These are phyloP conservation scores for Ampelocalamus luodianensis DNA, from an alignment of 176 grass and related monocot species.

Conservation along the genomic window DNA sequence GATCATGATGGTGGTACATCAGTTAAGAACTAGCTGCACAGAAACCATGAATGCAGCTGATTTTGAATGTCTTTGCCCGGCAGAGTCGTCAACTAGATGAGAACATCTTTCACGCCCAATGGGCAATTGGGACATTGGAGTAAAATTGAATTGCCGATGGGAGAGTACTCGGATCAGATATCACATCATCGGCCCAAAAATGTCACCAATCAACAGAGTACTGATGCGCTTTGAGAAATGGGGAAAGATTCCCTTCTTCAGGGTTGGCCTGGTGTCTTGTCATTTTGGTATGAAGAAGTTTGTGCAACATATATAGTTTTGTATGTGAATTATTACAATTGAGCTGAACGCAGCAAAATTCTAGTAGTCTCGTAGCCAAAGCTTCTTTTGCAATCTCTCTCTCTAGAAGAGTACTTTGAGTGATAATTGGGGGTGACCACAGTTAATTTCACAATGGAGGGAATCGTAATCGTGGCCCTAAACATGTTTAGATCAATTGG, in stretches of 20 bases:
- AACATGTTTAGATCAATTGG: neutral
- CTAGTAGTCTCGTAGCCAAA: neutral
- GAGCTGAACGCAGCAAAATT: neutral
- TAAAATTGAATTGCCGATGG: slow-evolving; percentile 8
- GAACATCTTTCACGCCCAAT: neutral
- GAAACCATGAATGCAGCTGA: neutral
- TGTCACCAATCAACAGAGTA: neutral
- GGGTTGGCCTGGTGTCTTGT: slow-evolving; percentile 27
- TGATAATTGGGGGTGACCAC: neutral
- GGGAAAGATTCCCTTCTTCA: slow-evolving; percentile 39
- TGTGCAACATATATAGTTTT: neutral
- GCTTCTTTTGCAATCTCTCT: slow-evolving; percentile 5
- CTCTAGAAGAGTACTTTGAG: neutral
- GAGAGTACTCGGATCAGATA: slow-evolving; percentile 7
- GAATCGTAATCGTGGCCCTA: neutral
- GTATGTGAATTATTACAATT: slow-evolving; percentile 3
- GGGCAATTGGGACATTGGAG: neutral
- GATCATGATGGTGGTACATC: neutral
- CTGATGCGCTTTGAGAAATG: slow-evolving; percentile 29
- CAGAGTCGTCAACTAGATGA: neutral
- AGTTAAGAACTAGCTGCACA: neutral
- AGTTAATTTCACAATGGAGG: neutral
- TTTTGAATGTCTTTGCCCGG: neutral
- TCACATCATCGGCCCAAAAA: slow-evolving; percentile 27
- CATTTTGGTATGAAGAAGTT: neutral